Evolutionary conservation across 2,329 filamentous ascomycete genomes (phyloP).

Genomic region (Alternaria conjuncta): DNA sequence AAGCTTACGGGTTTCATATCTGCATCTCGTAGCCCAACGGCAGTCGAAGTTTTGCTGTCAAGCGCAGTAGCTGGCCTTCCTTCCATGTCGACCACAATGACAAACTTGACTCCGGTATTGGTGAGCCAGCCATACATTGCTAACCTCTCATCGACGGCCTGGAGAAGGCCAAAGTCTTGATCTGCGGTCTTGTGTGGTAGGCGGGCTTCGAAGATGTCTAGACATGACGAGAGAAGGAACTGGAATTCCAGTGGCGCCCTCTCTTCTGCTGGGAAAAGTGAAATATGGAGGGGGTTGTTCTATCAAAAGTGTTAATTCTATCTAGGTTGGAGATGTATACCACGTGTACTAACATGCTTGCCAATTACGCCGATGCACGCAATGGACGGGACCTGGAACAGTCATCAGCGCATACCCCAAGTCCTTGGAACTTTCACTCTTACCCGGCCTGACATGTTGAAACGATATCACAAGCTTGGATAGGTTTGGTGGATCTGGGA

Average conservation of each 20-base stretch:
- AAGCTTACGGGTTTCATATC: slow-evolving; percentile 78
- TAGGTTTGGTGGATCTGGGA: slow-evolving; percentile 5
- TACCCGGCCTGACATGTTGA: slow-evolving; percentile 16
- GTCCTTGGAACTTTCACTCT: background rate
- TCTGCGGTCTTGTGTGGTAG: slow-evolving; percentile 74
- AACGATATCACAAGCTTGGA: background rate
- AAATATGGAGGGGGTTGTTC: slow-evolving; percentile 96
- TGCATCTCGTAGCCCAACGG: slow-evolving; percentile 77
- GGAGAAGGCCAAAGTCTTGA: slow-evolving; percentile 88
- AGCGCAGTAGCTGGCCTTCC: slow-evolving; percentile 61
- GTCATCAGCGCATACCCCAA: background rate
- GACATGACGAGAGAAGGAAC: slow-evolving; percentile 85
- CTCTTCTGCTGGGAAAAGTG: slow-evolving; percentile 79
- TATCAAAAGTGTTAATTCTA: slow-evolving; percentile 49
- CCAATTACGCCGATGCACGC: slow-evolving; percentile 94
- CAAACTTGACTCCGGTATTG: slow-evolving; percentile 90
- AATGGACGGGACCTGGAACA: slow-evolving; percentile 69
- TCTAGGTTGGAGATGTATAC: slow-evolving; percentile 2
- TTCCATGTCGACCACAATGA: slow-evolving; percentile 90
- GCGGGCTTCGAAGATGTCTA: slow-evolving; percentile 92
- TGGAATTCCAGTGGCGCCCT: slow-evolving; percentile 86
- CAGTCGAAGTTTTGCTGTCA: slow-evolving; percentile 49
- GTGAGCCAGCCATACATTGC: slow-evolving; percentile 96
- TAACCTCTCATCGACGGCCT: slow-evolving; percentile 90
- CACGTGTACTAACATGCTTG: slow-evolving; percentile 71